Conservation (phyloP, 228 moss, liverwort and hornwort genomes). For the Sphagnum magellanicum region DNA sequence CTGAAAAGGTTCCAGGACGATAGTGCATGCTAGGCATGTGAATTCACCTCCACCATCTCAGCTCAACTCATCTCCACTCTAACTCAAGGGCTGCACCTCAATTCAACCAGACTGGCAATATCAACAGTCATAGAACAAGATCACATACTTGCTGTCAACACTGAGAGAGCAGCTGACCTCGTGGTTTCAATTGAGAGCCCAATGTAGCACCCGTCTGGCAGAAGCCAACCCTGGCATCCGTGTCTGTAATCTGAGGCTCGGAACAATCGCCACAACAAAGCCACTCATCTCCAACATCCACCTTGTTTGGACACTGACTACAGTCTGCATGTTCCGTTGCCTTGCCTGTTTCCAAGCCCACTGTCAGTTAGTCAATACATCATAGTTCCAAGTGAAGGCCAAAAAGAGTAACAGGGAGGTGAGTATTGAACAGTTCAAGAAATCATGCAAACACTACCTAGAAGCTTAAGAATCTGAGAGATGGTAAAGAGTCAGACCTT, state of each 20-base stretch:
- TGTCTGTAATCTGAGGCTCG: slow-evolving; percentile 45
- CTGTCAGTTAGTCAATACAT: too few relatives aligned
- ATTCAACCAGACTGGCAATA: background rate
- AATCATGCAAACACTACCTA: too few relatives aligned
- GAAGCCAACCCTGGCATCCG: slow-evolving; percentile 49
- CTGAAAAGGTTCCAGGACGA: too few relatives aligned
- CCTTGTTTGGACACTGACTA: slow-evolving; percentile 38
- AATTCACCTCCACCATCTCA: too few relatives aligned
- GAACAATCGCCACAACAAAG: slow-evolving; percentile 85
- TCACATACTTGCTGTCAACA: background rate
- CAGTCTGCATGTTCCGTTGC: slow-evolving; percentile 33
- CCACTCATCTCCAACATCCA: slow-evolving; percentile 65
- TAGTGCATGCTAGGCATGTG: too few relatives aligned
- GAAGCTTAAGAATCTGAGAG: too few relatives aligned
- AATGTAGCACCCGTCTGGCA: slow-evolving; percentile 66
- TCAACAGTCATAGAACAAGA: background rate
- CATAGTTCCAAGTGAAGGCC: too few relatives aligned
- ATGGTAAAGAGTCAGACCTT: slow-evolving; percentile 27
- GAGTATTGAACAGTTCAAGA: too few relatives aligned
- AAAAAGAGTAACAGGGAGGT: too few relatives aligned
- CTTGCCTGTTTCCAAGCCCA: background rate
- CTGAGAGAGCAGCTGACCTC: slow-evolving; percentile 31
- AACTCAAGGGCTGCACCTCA: too few relatives aligned
- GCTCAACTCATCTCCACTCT: too few relatives aligned
- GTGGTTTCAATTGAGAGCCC: slow-evolving; percentile 53